A percentile compares a stretch with the other conserved stretches of the same genome.
phyloP scores from a whole-genome alignment of 192 early-diverging fungal species.

The Backusella macrospora region DNA sequence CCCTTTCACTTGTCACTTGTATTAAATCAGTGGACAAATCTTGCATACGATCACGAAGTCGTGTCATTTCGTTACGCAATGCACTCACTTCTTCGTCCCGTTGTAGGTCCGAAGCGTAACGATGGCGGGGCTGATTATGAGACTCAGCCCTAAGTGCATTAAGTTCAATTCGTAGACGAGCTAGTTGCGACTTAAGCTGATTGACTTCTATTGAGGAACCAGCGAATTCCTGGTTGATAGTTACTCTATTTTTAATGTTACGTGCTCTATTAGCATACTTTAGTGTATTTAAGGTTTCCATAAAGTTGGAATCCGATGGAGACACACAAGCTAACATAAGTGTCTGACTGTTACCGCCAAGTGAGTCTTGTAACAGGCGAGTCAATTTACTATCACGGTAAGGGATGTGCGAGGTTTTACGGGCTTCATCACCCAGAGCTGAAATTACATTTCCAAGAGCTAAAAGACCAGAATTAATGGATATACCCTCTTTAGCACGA shows the following conservation, averaged over 20 bases:
- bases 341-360: constrained; percentile 94
- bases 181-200: constrained; percentile 55
- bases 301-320: constrained; percentile 80
- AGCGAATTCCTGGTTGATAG: constrained; percentile 57
- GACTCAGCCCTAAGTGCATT: constrained; percentile 42
- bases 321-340: constrained; percentile 95
- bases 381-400: constrained; percentile 98
- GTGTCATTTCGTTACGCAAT: constrained; percentile 47
- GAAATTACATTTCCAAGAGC: constrained; percentile 98
- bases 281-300: constrained; percentile 94
- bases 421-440: constrained; percentile 82
- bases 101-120: constrained; percentile 18
- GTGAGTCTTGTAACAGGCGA: constrained; percentile 92
- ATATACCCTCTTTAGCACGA: constrained; percentile 93
- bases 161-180: constrained; percentile 56
- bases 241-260: constrained; percentile 90
- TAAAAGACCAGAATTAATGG: constrained; percentile 93
- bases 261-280: constrained; percentile 96
- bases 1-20: constrained; percentile 53
- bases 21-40: constrained; percentile 47
- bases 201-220: constrained; percentile 57
- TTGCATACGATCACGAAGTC: constrained; percentile 52
- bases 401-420: constrained; percentile 78
- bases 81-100: constrained; percentile 52
- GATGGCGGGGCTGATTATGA: constrained; percentile 9